phyloP scores from a whole-genome alignment of 768 basidiomycete genomes.

The Boletales sp. region DNA sequence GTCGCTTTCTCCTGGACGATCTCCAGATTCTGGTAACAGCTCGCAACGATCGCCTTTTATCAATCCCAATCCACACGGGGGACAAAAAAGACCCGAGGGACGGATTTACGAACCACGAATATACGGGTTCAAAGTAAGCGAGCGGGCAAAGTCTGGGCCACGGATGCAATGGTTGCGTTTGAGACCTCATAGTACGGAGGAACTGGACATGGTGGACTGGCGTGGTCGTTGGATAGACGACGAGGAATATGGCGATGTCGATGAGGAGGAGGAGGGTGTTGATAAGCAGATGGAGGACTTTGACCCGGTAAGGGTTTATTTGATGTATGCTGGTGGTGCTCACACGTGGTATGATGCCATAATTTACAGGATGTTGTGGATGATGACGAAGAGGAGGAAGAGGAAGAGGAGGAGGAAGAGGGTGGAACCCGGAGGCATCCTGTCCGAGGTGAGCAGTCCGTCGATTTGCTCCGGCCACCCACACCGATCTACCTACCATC shows the following conservation, averaged over 20 bases:
- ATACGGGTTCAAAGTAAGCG: constrained; percentile 97
- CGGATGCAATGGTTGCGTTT: constrained; percentile 96
- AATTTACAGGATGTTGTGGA: constrained; percentile 46
- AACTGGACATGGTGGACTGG: constrained; percentile 88
- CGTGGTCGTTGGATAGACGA: constrained; percentile 84
- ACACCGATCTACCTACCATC: constrained; percentile 41
- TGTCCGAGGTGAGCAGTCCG: constrained; percentile 35
- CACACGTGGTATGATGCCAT: constrained; percentile 9
- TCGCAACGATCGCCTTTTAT: constrained; percentile 58
- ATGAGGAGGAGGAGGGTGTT: constrained; percentile 45
- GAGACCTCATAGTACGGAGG: constrained; percentile 74
- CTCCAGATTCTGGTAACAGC: constrained; percentile 49
- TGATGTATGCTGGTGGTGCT: constrained; percentile 1
- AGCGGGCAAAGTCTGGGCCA: constrained; percentile 90
- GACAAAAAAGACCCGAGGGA: constrained; percentile 84
- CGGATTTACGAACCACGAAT: constrained; percentile 89
- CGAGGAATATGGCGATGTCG: constrained; percentile 69
- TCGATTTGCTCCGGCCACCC: constrained; percentile 34
- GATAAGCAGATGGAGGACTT: constrained; percentile 86
- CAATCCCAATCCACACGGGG: constrained; percentile 87
- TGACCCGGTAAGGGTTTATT: constrained; percentile 56
- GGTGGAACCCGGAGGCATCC: constrained; percentile 25
- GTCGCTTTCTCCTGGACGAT: constrained; percentile 53
- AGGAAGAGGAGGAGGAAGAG: constrained; percentile 36
- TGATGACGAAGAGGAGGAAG: constrained; percentile 60